Percentiles rank a stretch among this genome's conserved stretches.
Conservation (phyloP, 371 early-diverging fungal species). For the Massospora cicadina region DNA sequence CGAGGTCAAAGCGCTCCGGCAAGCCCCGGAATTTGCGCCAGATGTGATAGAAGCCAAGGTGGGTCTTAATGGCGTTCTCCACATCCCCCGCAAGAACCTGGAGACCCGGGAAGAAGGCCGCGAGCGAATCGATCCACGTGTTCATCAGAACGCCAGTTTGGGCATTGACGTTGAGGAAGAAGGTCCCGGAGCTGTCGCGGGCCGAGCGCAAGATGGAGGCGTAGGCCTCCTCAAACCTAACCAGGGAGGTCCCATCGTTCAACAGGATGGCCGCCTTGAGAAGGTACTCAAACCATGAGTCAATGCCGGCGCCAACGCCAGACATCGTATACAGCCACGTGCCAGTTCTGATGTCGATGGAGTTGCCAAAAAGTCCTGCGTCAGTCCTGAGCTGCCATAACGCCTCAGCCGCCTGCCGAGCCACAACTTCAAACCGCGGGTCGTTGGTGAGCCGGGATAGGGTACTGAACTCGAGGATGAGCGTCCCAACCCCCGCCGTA, state of each 20-base stretch:
- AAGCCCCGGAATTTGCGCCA: slow-evolving; percentile 70
- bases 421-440: slow-evolving; percentile 56
- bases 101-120: slow-evolving; percentile 84
- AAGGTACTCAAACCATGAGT: slow-evolving; percentile 86
- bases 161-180: slow-evolving; percentile 79
- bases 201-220: slow-evolving; percentile 38
- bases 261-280: slow-evolving; percentile 76
- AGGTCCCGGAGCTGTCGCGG: slow-evolving; percentile 47
- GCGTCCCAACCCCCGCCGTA: slow-evolving; percentile 80
- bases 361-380: slow-evolving; percentile 66
- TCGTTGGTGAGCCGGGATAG: slow-evolving; percentile 72
- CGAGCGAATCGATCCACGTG: slow-evolving; percentile 75
- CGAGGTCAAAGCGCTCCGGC: slow-evolving; percentile 74
- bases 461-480: slow-evolving; percentile 88
- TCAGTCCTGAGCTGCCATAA: slow-evolving; percentile 62
- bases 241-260: slow-evolving; percentile 53
- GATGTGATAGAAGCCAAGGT: slow-evolving; percentile 62
- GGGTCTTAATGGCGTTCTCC: slow-evolving; percentile 54
- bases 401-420: slow-evolving; percentile 43
- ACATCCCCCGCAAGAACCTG: slow-evolving; percentile 79
- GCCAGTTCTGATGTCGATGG: slow-evolving; percentile 48
- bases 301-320: slow-evolving; percentile 80
- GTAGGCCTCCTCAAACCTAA: slow-evolving; percentile 70
- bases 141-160: slow-evolving; percentile 37
- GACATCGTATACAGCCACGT: slow-evolving; percentile 50